Evolutionary conservation across 2,329 filamentous ascomycete species (phyloP).

Genomic region (Sclerotiophoma versabilis): DNA sequence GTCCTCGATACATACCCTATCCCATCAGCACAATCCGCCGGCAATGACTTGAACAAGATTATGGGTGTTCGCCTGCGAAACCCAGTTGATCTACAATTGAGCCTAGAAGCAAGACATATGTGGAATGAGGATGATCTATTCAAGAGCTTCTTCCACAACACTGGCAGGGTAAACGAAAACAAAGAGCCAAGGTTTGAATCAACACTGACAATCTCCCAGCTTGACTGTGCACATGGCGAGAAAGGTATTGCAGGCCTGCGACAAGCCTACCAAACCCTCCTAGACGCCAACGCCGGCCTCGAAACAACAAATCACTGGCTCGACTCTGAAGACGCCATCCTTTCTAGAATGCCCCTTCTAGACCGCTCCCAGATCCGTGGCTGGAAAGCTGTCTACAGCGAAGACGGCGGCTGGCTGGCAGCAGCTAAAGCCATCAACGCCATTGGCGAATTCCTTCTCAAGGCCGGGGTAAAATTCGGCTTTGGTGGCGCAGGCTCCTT

Average conservation of each 20-base stretch:
- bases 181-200: not conserved
- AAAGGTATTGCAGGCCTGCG: constrained; percentile 47
- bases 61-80: constrained; percentile 50
- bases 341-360: constrained; percentile 52
- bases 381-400: constrained; percentile 56
- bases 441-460: constrained; percentile 51
- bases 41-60: constrained; percentile 62
- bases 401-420: constrained; percentile 58
- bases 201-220: constrained; percentile 23
- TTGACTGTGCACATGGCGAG: constrained; percentile 47
- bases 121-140: constrained; percentile 58
- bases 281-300: constrained; percentile 39
- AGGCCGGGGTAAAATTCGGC: constrained; percentile 52
- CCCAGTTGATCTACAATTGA: constrained; percentile 48
- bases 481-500: constrained; percentile 56
- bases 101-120: constrained; percentile 46
- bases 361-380: constrained; percentile 53
- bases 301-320: constrained; percentile 54
- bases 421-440: constrained; percentile 58
- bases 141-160: constrained; percentile 56
- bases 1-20: constrained; percentile 57
- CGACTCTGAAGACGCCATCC: constrained; percentile 54
- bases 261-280: constrained; percentile 48
- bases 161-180: constrained; percentile 40
- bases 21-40: constrained; percentile 57